phyloP scores from a whole-genome alignment of 768 basidiomycete species.

The Tephrocybe sp. region DNA sequence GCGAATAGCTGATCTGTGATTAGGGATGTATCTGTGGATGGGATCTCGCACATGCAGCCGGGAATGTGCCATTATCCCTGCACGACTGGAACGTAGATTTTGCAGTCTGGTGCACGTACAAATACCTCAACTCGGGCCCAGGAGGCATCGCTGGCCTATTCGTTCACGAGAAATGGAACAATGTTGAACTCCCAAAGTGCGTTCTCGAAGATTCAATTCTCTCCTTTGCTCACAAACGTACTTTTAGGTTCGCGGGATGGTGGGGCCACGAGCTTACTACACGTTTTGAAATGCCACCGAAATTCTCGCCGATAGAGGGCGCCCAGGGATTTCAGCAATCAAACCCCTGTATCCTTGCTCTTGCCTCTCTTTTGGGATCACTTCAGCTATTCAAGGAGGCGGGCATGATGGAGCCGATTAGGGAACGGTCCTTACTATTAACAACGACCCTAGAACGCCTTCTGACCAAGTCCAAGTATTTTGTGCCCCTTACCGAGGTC shows the following conservation, averaged over 20 bases:
- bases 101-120: conserved; percentile 99
- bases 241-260: conserved; percentile 85
- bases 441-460: conserved; percentile 71
- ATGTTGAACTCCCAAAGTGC: conserved; percentile 62
- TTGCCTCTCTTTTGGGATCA: conserved; percentile 81
- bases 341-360: conserved; percentile 82
- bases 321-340: conserved; percentile 97
- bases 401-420: conserved; percentile 69
- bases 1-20: conserved; percentile 17
- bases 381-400: conserved; percentile 77
- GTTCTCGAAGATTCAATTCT: conserved; percentile 22
- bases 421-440: conserved; percentile 67
- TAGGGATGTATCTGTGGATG: conserved; percentile 94
- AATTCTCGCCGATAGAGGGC: conserved; percentile 81
- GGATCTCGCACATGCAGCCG: conserved; percentile 95
- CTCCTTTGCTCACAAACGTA: conserved; percentile 13
- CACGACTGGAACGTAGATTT: conserved; percentile 97
- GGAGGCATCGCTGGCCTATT: conserved; percentile 97
- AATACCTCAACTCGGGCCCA: conserved; percentile 95
- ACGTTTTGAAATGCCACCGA: conserved; percentile 87
- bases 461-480: conserved; percentile 63
- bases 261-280: conserved; percentile 92
- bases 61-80: conserved; percentile 86
- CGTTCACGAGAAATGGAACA: conserved; percentile 82
- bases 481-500: conserved; percentile 44